Percentiles rank a stretch among this genome's conserved stretches.
Conservation (phyloP, 441 rosid genomes). For the Populus hybrid region DNA sequence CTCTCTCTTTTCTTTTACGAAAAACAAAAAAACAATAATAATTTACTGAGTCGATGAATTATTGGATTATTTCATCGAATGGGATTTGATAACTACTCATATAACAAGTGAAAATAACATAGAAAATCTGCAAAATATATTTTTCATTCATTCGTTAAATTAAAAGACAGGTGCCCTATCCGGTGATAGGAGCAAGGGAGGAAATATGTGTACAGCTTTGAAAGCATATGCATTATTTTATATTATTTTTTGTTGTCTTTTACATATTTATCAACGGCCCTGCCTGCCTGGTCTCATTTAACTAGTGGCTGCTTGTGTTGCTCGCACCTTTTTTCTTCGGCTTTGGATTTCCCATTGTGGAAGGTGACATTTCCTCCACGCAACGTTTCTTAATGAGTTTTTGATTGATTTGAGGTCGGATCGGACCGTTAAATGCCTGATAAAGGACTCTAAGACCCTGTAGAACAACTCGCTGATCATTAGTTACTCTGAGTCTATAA, state of each 20-base stretch:
- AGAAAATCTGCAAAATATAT: too few species aligned
- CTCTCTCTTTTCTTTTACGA: too few species aligned
- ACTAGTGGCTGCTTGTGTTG: not conserved
- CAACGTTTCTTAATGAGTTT: conserved; percentile 18
- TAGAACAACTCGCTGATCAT: too few species aligned
- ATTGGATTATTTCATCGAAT: too few species aligned
- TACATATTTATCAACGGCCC: not conserved
- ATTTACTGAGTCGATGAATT: too few species aligned
- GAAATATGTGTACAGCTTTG: not conserved
- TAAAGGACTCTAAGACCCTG: not conserved
- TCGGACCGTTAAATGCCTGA: conserved; percentile 8
- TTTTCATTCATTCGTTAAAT: too few species aligned
- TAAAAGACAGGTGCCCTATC: not conserved
- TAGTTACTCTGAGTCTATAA: not conserved
- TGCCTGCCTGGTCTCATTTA: not conserved
- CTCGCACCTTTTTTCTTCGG: not conserved
- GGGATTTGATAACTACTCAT: too few species aligned
- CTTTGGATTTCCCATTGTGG: conserved; percentile 18
- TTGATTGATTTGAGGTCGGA: conserved; percentile 12
- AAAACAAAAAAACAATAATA: too few species aligned
- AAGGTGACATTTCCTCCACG: conserved; percentile 34
- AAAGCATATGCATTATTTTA: not conserved
- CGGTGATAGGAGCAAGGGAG: not conserved
- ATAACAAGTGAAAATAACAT: too few species aligned
- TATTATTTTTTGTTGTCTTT: not conserved